Evolutionary conservation across 768 basidiomycete genomes (phyloP).

Genomic region (Amyloporia xantha): DNA sequence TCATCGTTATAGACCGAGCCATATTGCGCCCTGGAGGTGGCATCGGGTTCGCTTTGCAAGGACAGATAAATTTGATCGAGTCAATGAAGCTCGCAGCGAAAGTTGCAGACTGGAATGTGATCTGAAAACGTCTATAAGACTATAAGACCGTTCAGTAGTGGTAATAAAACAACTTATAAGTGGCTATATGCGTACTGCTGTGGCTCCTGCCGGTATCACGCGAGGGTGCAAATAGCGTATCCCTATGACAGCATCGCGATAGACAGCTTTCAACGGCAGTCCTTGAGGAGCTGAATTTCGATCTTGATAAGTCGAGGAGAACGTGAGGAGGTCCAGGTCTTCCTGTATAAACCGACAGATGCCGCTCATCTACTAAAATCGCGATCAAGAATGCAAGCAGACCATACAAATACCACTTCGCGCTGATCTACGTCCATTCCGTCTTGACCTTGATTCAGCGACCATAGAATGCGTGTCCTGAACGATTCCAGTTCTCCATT

Average conservation of each 20-base stretch:
- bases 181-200: slow-evolving; percentile 24
- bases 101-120: slow-evolving; percentile 49
- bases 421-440: slow-evolving; percentile 36
- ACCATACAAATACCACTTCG: slow-evolving; percentile 62
- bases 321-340: slow-evolving; percentile 67
- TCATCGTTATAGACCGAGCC: background rate
- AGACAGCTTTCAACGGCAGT: slow-evolving; percentile 75
- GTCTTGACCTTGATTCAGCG: slow-evolving; percentile 34
- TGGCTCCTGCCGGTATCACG: slow-evolving; percentile 21
- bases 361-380: background rate
- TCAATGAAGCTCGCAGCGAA: slow-evolving; percentile 54
- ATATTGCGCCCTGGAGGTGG: slow-evolving; percentile 11
- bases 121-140: slow-evolving; percentile 72
- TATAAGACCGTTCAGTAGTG: slow-evolving; percentile 22
- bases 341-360: slow-evolving; percentile 40
- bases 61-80: slow-evolving; percentile 60
- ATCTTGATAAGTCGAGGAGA: slow-evolving; percentile 39
- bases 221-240: slow-evolving; percentile 63
- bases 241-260: slow-evolving; percentile 66
- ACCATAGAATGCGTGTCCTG: slow-evolving; percentile 60
- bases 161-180: background rate
- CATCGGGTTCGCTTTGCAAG: slow-evolving; percentile 57
- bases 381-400: background rate
- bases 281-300: slow-evolving; percentile 38
- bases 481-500: slow-evolving; percentile 52